Conservation (phyloP, 2,329 filamentous ascomycete species). For the Apiospora saccharicola region DNA sequence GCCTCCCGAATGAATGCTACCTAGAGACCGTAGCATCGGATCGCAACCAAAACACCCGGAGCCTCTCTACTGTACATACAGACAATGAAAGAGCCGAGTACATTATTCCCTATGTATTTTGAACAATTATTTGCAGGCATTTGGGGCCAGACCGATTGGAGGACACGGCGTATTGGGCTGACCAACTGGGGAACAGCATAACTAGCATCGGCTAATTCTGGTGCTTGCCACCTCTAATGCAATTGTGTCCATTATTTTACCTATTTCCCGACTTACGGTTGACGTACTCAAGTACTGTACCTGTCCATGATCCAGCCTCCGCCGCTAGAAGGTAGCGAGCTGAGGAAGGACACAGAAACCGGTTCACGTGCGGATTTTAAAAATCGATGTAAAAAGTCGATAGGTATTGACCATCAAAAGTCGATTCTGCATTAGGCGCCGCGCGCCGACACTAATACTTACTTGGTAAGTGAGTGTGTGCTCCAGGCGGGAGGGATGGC, state of each 20-base stretch:
- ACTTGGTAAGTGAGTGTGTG: background rate
- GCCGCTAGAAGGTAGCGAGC: background rate
- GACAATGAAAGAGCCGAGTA: background rate
- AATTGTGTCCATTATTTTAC: background rate
- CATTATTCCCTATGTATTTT: background rate
- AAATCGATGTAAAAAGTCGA: slow-evolving; percentile 20
- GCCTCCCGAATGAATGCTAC: slow-evolving; percentile 1
- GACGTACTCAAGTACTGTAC: background rate
- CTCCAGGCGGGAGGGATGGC: background rate
- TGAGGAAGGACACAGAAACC: background rate
- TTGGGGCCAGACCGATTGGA: background rate
- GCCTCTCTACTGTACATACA: background rate
- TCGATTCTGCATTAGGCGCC: slow-evolving; percentile 13
- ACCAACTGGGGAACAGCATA: background rate
- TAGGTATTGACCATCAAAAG: background rate
- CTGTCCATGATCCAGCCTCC: background rate
- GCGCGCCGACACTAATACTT: background rate
- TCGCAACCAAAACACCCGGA: background rate
- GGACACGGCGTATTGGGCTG: background rate
- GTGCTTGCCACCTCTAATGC: slow-evolving; percentile 12
- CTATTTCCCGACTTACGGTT: background rate
- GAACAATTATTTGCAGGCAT: background rate
- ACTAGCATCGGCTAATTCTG: slow-evolving; percentile 3
- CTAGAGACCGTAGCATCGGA: background rate
- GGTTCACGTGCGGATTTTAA: background rate